Evolutionary conservation across 208 protist genomes (phyloP).

Genomic region (Herpetomonas tarakana): DNA sequence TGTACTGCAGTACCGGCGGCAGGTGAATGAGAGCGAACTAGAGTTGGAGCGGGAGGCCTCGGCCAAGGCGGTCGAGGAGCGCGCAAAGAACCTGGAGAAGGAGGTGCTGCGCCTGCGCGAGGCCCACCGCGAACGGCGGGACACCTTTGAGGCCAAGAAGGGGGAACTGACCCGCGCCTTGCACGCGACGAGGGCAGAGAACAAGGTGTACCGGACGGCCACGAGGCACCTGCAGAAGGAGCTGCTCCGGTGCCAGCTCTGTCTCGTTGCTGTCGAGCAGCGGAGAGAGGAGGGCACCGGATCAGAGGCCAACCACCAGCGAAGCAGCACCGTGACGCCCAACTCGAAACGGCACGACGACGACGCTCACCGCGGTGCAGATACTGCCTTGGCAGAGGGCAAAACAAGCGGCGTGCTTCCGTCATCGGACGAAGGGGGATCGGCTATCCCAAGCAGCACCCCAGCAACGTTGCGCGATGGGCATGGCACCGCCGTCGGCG

Average conservation of each 20-base stretch:
- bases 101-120: conserved; percentile 37
- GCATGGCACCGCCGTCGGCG: too few species aligned
- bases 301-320: neutral
- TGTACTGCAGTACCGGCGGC: conserved; percentile 41
- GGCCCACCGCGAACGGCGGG: conserved; percentile 35
- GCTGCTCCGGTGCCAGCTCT: conserved; percentile 19
- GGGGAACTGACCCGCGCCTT: conserved; percentile 14
- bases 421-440: too few species aligned
- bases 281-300: conserved; percentile 5
- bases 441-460: neutral
- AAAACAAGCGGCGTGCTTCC: too few species aligned
- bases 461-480: neutral
- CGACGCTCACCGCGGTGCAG: too few species aligned
- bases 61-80: conserved; percentile 32
- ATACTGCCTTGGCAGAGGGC: too few species aligned
- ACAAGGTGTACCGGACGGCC: conserved; percentile 27
- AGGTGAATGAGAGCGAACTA: conserved; percentile 66
- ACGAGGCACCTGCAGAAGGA: conserved; percentile 24
- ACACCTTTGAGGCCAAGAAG: conserved; percentile 17
- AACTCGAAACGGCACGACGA: too few species aligned
- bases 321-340: neutral
- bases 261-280: conserved; percentile 14
- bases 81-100: conserved; percentile 33
- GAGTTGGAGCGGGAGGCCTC: conserved; percentile 33
- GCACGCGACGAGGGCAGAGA: conserved; percentile 1